These are phyloP conservation scores for Zalerion maritima DNA, from an alignment of 495 filamentous ascomycete species.

Conservation along the genomic window DNA sequence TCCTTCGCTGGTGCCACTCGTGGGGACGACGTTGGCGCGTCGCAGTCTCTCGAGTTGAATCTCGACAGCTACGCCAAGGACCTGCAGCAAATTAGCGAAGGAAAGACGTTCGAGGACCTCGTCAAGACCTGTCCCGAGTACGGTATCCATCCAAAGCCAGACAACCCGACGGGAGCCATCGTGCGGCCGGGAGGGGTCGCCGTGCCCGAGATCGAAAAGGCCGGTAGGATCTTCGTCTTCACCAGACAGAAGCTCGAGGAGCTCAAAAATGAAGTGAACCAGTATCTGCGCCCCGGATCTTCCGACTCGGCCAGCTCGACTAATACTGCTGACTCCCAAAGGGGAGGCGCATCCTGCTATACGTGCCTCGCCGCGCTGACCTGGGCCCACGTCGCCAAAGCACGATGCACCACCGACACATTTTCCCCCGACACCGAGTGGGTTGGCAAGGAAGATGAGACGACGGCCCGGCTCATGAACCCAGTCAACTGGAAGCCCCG, in stretches of 20 bases:
- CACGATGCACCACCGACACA: constrained; percentile 11
- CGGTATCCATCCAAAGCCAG: constrained; percentile 13
- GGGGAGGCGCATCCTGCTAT: no score
- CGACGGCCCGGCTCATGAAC: constrained; percentile 14
- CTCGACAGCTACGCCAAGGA: constrained; percentile 8
- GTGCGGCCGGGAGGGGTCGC: constrained; percentile 9
- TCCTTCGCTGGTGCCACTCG: constrained; percentile 22
- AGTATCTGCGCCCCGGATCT: constrained; percentile 8
- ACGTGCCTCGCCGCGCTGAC: constrained; percentile 17
- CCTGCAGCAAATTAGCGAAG: constrained; percentile 8
- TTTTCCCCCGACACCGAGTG: constrained; percentile 10
- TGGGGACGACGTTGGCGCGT: constrained; percentile 4
- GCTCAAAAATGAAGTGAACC: constrained; percentile 11
- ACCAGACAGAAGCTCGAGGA: constrained; percentile 11
- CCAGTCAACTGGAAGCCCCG: constrained; percentile 19
- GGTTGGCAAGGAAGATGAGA: constrained; percentile 8
- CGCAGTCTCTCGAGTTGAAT: not conserved
- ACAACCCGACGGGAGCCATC: constrained; percentile 15
- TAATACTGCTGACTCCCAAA: no score
- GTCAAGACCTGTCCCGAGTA: constrained; percentile 17
- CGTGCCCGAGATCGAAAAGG: constrained; percentile 13
- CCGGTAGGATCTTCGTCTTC: constrained; percentile 23
- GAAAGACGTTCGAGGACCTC: constrained; percentile 8
- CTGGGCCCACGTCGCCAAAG: constrained; percentile 16
- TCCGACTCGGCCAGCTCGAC: no score